A percentile compares a stretch with the other conserved stretches of the same genome.
These are phyloP conservation scores for Ziziphus jujuba DNA, from an alignment of 306 rosid genomes.

Conservation along the genomic window DNA sequence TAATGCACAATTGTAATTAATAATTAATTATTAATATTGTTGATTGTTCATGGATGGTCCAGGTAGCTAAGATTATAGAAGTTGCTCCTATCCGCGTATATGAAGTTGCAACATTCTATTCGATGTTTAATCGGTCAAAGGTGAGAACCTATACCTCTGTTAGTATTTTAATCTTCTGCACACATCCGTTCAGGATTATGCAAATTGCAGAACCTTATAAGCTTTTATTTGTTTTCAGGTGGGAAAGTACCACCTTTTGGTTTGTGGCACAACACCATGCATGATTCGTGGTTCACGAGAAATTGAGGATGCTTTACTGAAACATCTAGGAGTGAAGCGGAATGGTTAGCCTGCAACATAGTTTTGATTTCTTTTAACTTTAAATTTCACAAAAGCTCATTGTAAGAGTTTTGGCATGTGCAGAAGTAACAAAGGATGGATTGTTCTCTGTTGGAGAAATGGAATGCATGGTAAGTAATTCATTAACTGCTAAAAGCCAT, in stretches of 20 bases:
- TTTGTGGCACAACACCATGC: conserved; percentile 98
- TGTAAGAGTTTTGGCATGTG: conserved; percentile 26
- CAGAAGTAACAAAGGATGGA: conserved; percentile 99
- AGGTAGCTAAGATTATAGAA: conserved; percentile 90
- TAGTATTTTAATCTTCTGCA: conserved; percentile 2
- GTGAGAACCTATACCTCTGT: conserved; percentile 38
- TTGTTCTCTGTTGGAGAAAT: conserved; percentile 98
- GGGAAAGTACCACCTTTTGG: conserved; percentile 90
- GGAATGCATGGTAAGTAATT: conserved; percentile 95
- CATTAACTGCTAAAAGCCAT: conserved; percentile 16
- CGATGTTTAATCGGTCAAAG: conserved; percentile 95
- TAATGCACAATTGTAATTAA: background rate
- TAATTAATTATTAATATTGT: conserved; percentile 1
- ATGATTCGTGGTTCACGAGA: conserved; percentile 98
- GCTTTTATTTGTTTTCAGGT: conserved; percentile 58
- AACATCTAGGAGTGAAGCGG: conserved; percentile 93
- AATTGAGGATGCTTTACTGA: conserved; percentile 82
- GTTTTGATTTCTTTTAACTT: conserved; percentile 18
- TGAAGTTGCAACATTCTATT: conserved; percentile 97
- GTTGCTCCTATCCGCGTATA: conserved; percentile 94
- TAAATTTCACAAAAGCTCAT: background rate
- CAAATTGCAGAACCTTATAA: conserved; percentile 27
- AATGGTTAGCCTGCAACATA: conserved; percentile 56
- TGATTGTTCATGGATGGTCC: conserved; percentile 39
- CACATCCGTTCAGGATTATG: background rate